These are phyloP conservation scores for Pestalotiopsis sp. DNA, from an alignment of 2,329 filamentous ascomycete genomes.

Conservation along the genomic window DNA sequence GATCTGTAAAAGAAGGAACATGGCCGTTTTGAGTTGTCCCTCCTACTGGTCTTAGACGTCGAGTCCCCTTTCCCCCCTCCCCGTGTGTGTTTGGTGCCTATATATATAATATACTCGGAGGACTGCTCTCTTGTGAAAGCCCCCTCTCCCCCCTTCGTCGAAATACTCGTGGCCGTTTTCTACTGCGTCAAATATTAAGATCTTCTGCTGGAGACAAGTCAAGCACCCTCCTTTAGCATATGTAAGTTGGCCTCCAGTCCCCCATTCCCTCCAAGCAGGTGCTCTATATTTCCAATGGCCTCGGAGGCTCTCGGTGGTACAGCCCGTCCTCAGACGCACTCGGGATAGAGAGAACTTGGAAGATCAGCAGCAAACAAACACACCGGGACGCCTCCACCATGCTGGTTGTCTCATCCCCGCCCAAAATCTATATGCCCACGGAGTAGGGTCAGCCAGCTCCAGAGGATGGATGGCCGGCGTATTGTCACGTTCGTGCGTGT, in stretches of 20 bases:
- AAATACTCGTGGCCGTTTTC: not conserved
- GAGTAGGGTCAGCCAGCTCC: not conserved
- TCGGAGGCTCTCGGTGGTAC: not conserved
- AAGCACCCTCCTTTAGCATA: not conserved
- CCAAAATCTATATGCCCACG: not conserved
- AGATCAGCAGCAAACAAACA: not conserved
- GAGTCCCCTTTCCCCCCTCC: not conserved
- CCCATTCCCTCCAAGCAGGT: not conserved
- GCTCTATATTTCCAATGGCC: not conserved
- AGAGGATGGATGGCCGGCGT: not conserved
- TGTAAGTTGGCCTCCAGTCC: not conserved
- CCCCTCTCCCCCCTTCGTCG: not conserved
- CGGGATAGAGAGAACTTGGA: not conserved
- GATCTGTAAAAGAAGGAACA: not conserved
- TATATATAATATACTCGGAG: not conserved
- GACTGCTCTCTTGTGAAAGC: not conserved
- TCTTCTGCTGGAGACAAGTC: not conserved
- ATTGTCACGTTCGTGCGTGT: not conserved
- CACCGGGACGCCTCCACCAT: not conserved
- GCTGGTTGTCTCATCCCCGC: not conserved
- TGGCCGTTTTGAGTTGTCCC: not conserved
- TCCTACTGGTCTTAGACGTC: not conserved
- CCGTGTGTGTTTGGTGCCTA: not conserved
- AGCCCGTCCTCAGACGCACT: not conserved
- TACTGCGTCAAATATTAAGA: not conserved